A percentile compares a stretch with the other conserved stretches of the same genome.
Evolutionary conservation across 2,329 filamentous ascomycete species (phyloP).

Genomic region (Talaromyces sp.): DNA sequence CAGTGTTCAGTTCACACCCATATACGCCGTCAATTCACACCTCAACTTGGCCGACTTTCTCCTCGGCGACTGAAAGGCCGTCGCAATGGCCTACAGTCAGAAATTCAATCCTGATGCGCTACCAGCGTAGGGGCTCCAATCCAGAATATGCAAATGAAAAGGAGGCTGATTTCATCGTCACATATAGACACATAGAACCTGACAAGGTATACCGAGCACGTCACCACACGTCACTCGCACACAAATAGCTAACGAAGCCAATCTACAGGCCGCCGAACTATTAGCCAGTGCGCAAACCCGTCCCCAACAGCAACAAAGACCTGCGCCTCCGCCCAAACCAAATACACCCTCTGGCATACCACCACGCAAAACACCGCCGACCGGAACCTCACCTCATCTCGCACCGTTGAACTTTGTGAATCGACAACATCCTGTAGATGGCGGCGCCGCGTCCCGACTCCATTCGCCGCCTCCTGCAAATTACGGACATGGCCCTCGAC

Average conservation of each 20-base stretch:
- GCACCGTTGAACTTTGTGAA: constrained; percentile 26
- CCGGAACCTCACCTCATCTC: constrained; percentile 26
- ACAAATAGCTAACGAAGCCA: constrained; percentile 40
- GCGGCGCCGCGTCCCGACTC: constrained; percentile 41
- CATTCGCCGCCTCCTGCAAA: constrained; percentile 44
- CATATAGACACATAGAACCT: constrained; percentile 17
- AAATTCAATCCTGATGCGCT: constrained; percentile 92
- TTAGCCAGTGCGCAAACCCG: constrained; percentile 12
- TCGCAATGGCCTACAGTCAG: constrained; percentile 84
- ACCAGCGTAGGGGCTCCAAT: constrained; percentile 62
- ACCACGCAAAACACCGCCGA: constrained; percentile 27
- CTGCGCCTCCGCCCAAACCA: constrained; percentile 15
- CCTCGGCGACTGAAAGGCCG: constrained; percentile 3
- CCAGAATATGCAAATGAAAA: constrained; percentile 1
- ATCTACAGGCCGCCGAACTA: constrained; percentile 14
- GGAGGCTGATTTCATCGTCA: constrained; percentile 19
- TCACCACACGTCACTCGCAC: too few relatives aligned
- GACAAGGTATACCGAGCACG: constrained; percentile 13
- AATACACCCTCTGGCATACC: constrained; percentile 1
- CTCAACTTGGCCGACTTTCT: not conserved
- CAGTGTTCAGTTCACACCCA: not conserved
- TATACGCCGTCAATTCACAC: not conserved
- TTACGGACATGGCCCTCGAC: constrained; percentile 51
- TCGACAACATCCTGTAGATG: constrained; percentile 27
- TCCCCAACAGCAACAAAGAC: constrained; percentile 15